Percentiles rank a stretch among this genome's conserved stretches.
phyloP scores from a whole-genome alignment of 768 basidiomycete genomes.

The Suillus subalutaceus region DNA sequence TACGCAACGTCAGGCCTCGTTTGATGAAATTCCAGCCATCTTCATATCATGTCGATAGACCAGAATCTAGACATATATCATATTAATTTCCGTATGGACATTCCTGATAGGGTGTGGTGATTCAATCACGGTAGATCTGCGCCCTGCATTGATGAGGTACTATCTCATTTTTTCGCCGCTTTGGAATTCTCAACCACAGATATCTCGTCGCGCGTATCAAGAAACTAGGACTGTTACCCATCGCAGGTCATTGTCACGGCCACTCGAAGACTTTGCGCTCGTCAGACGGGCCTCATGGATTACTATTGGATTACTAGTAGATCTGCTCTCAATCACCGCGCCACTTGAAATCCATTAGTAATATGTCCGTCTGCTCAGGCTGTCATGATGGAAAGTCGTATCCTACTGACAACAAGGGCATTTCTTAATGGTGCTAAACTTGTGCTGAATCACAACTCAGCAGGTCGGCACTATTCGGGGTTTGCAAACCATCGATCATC shows the following conservation, averaged over 20 bases:
- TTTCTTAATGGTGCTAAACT: background rate
- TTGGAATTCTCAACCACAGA: background rate
- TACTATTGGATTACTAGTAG: too few species aligned
- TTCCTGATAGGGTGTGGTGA: background rate
- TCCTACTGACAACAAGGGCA: background rate
- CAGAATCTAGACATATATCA: too few species aligned
- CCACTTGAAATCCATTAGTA: background rate
- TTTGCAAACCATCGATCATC: background rate
- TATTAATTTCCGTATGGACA: background rate
- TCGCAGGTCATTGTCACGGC: too few species aligned
- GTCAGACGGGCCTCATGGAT: background rate
- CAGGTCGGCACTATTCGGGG: background rate
- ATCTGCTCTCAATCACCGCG: background rate
- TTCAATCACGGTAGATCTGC: background rate
- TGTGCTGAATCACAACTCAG: background rate
- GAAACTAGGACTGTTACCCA: background rate
- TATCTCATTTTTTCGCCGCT: background rate
- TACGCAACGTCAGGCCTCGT: too few species aligned
- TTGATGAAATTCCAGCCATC: too few species aligned
- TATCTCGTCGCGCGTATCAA: too few species aligned
- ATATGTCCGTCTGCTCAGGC: background rate
- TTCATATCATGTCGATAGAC: too few species aligned
- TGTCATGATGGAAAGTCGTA: background rate
- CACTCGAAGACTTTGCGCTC: background rate
- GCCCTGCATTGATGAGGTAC: background rate